Evolutionary conservation across 1,284 basidiomycete species (phyloP).

Genomic region (Hymenochaete sp.): DNA sequence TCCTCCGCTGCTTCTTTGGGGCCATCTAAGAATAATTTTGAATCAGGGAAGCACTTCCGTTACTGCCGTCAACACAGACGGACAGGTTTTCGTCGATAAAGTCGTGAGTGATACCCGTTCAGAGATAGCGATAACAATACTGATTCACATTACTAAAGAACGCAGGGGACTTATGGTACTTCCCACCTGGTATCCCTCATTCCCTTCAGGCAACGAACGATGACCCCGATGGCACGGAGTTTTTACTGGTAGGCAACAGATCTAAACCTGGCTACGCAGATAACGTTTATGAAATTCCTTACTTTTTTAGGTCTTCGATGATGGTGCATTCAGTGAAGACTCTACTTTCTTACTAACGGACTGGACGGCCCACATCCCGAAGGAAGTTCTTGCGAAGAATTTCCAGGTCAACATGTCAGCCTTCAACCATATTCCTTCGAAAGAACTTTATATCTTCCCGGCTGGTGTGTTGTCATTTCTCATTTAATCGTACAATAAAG

Average conservation of each 20-base stretch:
- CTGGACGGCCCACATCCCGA: conserved; percentile 56
- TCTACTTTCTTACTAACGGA: conserved; percentile 62
- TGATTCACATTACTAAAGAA: conserved; percentile 20
- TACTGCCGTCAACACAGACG: conserved; percentile 49
- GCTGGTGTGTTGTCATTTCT: conserved; percentile 31
- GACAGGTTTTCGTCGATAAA: conserved; percentile 53
- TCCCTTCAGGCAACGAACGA: conserved; percentile 59
- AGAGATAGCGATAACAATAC: background rate
- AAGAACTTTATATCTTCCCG: conserved; percentile 64
- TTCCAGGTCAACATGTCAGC: conserved; percentile 47
- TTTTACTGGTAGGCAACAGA: conserved; percentile 45
- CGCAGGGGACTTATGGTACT: conserved; percentile 47
- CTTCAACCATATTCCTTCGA: conserved; percentile 48
- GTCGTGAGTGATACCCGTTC: conserved; percentile 38
- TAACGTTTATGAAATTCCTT: conserved; percentile 8
- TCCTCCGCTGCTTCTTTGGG: conserved; percentile 1
- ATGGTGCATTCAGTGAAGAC: conserved; percentile 59
- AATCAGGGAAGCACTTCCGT: conserved; percentile 53
- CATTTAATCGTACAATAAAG: conserved; percentile 32
- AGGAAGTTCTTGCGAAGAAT: conserved; percentile 61
- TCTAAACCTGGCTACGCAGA: background rate
- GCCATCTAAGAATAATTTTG: conserved; percentile 12
- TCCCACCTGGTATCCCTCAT: conserved; percentile 58
- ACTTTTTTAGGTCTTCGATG: conserved; percentile 45
- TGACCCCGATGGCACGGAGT: conserved; percentile 50